A percentile compares a stretch with the other conserved stretches of the same genome.
Conservation (phyloP, 768 basidiomycete genomes). For the Amanita rubescens region DNA sequence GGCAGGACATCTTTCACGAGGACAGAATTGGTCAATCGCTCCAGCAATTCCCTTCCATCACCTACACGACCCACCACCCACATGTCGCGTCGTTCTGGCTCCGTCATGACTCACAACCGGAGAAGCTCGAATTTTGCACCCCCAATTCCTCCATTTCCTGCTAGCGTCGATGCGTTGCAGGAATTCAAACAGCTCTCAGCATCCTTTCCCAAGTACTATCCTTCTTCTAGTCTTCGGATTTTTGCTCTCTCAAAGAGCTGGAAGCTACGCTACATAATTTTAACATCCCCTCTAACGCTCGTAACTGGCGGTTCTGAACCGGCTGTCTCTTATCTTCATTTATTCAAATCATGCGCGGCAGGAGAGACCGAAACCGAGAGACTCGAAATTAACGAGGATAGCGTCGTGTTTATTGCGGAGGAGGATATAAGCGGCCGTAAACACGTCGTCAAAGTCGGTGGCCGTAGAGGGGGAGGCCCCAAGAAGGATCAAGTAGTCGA, state of each 20-base stretch:
- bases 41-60: conserved; percentile 28
- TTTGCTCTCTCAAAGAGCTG: conserved; percentile 70
- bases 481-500: conserved; percentile 37
- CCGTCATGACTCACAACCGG: conserved; percentile 29
- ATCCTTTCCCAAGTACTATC: conserved; percentile 60
- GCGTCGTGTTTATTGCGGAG: conserved; percentile 69
- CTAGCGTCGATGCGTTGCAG: conserved; percentile 40
- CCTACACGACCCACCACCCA: conserved; percentile 18
- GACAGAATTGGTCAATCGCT: conserved; percentile 12
- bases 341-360: conserved; percentile 55
- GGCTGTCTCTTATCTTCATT: conserved; percentile 54
- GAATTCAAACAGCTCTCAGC: conserved; percentile 47
- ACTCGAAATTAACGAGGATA: conserved; percentile 69
- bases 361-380: conserved; percentile 70
- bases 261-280: conserved; percentile 57
- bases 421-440: conserved; percentile 38
- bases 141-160: conserved; percentile 56
- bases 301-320: conserved; percentile 30
- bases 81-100: conserved; percentile 30
- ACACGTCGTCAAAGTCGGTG: conserved; percentile 63
- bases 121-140: conserved; percentile 23
- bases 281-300: conserved; percentile 40
- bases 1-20: neutral
- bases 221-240: conserved; percentile 60
- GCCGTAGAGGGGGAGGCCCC: conserved; percentile 47